Evolutionary conservation across 305 asterid genomes (phyloP), one percentile per base, ranked within the genome.

Genomic region (Stenogyne calaminthoides): DNA sequence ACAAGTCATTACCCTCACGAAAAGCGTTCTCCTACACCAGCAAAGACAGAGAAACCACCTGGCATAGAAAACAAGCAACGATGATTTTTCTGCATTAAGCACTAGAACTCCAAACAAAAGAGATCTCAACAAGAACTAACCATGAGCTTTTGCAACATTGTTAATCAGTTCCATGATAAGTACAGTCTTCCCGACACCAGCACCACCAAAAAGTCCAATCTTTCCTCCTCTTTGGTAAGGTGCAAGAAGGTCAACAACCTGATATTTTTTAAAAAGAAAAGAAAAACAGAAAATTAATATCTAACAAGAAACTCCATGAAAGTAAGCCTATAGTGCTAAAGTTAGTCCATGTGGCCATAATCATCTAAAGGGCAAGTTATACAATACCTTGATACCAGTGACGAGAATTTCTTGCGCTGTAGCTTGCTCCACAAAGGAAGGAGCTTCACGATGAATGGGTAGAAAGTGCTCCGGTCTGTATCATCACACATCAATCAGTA

Each of bases 31-130:
- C 98, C 98, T 5, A 93, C 97, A 81, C 98, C 98, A 81, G 98
- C 98, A 69, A 93, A 93, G 80, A 93, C 98, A 64, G 98, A 93
- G 85, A 93, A 93, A 84, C 98, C 98, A 88, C 98, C 98, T 92
- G 84, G 64, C 72, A 76, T 72, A 66, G 25, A 64, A 70, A 73
- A 76, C 9, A 70, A 57, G 20, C 39, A 60, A 52, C 59, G 55
- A 25, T 76, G 15, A 73, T 73, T 75, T 52, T 46, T 63, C 39
- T 57, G 40, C 20, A 9, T 20, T 16, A 25, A 22, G 70, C 46
- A 72, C 8, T 12, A 12, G 49, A 54, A 9, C 39, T 54, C 22
- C 25, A 11, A 15, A 55, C 16, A 77, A 19, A 55, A 9, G 69
- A 12, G 44, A 69, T 39, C 39, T 7, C 54, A 61, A 69, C 22